Evolutionary conservation across 2,329 filamentous ascomycete genomes (phyloP).

Genomic region (Paraconiothyrium brasiliense): DNA sequence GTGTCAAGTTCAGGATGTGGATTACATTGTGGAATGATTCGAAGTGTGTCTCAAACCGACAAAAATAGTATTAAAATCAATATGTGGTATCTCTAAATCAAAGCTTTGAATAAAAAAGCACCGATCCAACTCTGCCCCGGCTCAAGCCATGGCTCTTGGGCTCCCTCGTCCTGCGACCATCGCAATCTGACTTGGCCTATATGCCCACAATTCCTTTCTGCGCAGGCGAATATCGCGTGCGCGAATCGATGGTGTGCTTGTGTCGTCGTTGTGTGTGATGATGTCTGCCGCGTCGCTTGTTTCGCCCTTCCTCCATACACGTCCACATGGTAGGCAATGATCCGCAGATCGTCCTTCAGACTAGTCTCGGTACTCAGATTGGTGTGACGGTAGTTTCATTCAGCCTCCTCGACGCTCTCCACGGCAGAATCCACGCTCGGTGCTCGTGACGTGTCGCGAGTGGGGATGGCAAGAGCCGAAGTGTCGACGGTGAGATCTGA

Average conservation of each 20-base stretch:
- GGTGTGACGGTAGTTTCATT: slow-evolving; percentile 26
- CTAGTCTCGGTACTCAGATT: background rate
- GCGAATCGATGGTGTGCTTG: slow-evolving; percentile 5
- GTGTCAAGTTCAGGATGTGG: slow-evolving; percentile 14
- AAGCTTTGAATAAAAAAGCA: slow-evolving; percentile 2
- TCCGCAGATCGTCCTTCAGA: background rate
- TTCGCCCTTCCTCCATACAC: background rate
- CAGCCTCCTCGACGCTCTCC: slow-evolving; percentile 29
- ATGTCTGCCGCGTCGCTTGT: slow-evolving; percentile 15
- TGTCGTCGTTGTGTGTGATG: slow-evolving; percentile 5
- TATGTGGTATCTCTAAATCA: slow-evolving; percentile 18
- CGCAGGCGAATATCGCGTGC: slow-evolving; percentile 3
- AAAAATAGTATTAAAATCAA: slow-evolving; percentile 10
- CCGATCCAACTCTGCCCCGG: background rate
- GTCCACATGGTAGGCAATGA: slow-evolving; percentile 3
- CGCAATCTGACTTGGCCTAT: background rate
- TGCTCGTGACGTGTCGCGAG: slow-evolving; percentile 38
- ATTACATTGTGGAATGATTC: background rate
- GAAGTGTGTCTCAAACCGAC: background rate
- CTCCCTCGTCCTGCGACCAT: background rate
- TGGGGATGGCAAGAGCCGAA: slow-evolving; percentile 16
- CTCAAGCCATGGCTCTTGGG: background rate
- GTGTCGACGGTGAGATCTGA: slow-evolving; percentile 27
- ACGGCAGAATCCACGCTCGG: slow-evolving; percentile 30
- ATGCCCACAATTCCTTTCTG: background rate